Evolutionary conservation across 371 early-diverging fungal genomes (phyloP), one percentile per base, ranked within the genome.

Genomic region (Mucor ambiguus): DNA sequence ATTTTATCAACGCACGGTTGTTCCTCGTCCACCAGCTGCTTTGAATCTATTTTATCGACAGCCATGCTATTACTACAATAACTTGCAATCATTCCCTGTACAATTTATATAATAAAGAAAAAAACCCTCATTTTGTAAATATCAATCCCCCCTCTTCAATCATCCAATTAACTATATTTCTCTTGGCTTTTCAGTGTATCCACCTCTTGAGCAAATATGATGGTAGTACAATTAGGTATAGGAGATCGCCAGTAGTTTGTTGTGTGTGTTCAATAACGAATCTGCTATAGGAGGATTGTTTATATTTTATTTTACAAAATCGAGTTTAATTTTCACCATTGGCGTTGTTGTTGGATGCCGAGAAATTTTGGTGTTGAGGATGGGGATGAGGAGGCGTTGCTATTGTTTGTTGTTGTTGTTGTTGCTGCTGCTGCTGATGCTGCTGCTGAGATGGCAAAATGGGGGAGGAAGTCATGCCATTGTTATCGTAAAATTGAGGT

Each of bases 51-150:
- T 33, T 33, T 32, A 56, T 33, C 56, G 56, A 14, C 41, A 61
- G 9, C 61, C 61, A 32, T 61, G 61, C 32, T 49, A 61, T 61
- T 43, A 43, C 33, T 48, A 49, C 18, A 33, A 46, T 2, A 46
- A 32, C 24, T 28, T 20, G 26, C 61, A 61, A 61, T 28, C 46
- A 46, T 61, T 49, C 16, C 61, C 61, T 43, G 49, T 61, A 48
- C 61, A 61, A 49, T 52, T 61, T 22, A 52, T 61, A 14, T 61
- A 61, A 61, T 12, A 48, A 33, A 33, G 28, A 52, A 52, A 28
- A 14, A 30, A 7, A 7, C 30, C 33, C 28, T 52, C 28, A 10
- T 14, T 26, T 28, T 52, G 52, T 52, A 52, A 52, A 52, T 52
- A 52, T 14, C 24, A 28, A 52, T 52, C 12, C 28, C 10, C 11